Base-by-base conservation (phyloP, 345 rosid species). In the Aquilaria yunnanensis region DNA sequence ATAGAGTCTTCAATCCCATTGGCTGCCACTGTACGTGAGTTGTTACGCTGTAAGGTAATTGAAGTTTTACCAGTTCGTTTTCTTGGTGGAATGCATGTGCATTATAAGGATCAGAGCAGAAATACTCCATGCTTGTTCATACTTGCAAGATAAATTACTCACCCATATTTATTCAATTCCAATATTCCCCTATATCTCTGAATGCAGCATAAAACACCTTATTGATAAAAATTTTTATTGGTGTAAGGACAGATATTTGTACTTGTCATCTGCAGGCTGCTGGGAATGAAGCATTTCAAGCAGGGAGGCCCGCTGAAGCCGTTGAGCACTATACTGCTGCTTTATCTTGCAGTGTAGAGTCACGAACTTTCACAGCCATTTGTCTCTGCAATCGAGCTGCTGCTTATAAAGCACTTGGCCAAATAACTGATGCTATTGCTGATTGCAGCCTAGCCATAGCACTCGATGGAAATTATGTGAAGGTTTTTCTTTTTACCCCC, bases 301-400 rank as follows among this genome's bases (percentile, higher is more conserved):
- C 88, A 66, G 96, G 96, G 74, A 84, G 75, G 58, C 78, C 86
- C 79, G 63, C 82, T 37, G 99, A 94, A 82, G 99, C 99, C 56
- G 80, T 88, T 68, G 97, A 90, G 62, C 87, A 85, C 72, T 94
- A 94, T 69, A 82, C 93, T 56, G 83, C 89, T 62, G 97, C 97
- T 54, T 70, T 90, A 72, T 84, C 90, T 55, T 75, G 77, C 79
- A 82, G 80, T 60, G 79, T 85, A 68, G 96, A 94, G 73, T 88
- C 96, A 56, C 91, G 91, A 34, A 86, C 96, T 63, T 90, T 87
- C 77, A 86, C 96, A 41, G 97, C 97, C 56, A 77, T 88, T 67
- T 94, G 99, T 75, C 87, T 88, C 74, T 94, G 96, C 75, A 94
- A 91, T 77, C 96, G 99, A 67, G 97, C 99, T 69, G 97, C 96